Evolutionary conservation across 345 rosid genomes (phyloP), one percentile per base, ranked within the genome.

Genomic region (Eucalyptus dawsonii): DNA sequence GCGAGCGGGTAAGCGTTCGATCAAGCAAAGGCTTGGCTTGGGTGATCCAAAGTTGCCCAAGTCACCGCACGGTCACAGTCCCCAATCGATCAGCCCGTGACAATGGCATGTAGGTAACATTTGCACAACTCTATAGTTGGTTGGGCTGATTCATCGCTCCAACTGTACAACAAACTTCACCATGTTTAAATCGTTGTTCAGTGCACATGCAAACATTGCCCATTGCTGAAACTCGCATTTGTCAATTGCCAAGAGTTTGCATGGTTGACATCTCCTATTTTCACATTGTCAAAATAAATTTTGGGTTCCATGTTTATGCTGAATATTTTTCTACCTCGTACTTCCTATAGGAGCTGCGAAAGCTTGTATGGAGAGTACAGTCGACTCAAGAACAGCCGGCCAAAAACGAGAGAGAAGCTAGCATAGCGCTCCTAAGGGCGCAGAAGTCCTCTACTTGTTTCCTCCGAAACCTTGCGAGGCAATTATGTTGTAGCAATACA

Each of bases 291-390:
- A 11, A 21, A 7, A 24, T 11, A 24, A 37, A 3, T 16, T 50
- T 31, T 10, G 25, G 40, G 69, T 60, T 22, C n/a, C 87, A 9
- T 95, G 37, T 42, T 22, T 40, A 22, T 49, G 45, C 9, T 69
- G 65, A 58, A 34, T 47, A 45, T 13, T 47, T 50, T 76, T 87
- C 44, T 72, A 27, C 40, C 37, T 21, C 86, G 86, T 80, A 83
- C 88, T 89, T 88, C 87, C 87, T 24, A 86, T 88, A 94, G 99
- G 97, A 96, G 90, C 88, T 96, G 87, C 96, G 97, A 47, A 95
- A 92, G 91, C 98, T 96, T 88, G 97, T 97, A 13, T 93, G 97
- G 86, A 92, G 85, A 89, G 96, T 96, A 89, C 97, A 95, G 65
- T 80, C 91, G 87, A 92, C 86, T 90, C 93, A 91, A 88, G 95